Evolutionary conservation across 1,139 yeast genomes (phyloP), one percentile per base, ranked within the genome.

Genomic region (Waltiozyma sp.): DNA sequence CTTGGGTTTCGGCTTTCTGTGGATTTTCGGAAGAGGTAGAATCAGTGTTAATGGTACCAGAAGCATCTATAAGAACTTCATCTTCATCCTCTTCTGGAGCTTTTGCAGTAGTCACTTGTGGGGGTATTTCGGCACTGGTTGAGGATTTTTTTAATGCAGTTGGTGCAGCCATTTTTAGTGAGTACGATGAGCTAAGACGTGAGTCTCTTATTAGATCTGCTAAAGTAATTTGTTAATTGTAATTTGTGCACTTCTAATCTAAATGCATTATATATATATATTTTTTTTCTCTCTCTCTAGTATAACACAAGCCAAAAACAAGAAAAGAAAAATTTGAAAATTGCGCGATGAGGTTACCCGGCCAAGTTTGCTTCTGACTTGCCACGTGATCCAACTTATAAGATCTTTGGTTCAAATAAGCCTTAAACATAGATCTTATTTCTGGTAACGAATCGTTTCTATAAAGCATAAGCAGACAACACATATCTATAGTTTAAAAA

Each of bases 11-110:
- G 43, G 51, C 44, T 42, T 47, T 41, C 43, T 55, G 44, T 47
- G 53, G 44, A 11, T 50, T 57, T 15, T 47, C 54, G 15, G 61
- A 61, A 18, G 56, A 61, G 28, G 70, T 62, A 31, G 19, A 18
- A 35, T 35, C 23, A 10, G 37, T 18, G 14, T 35, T 14, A 10
- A 35, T 18, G 11, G 37, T 14, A 35, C 68, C 62, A 41, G 67
- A 62, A 19, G 79, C 73, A 55, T 86, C 93, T 51, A 88, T 80
- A 54, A 86, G 65, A 57, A 86, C 74, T 37, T 81, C 91, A 45
- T 79, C 87, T 37, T 73, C 80, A 19, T 63, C 64, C 4, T 60
- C 61, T 10, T 57, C 45, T 53, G 60, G 38, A 46, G 34, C 39
- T 38, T 43, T 57, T n/a, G 43, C 43, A 47, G 40, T 53, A 47